These are phyloP conservation scores for Papilionanthe hybrid DNA, from an alignment of 116 monocot species.

Conservation along the genomic window DNA sequence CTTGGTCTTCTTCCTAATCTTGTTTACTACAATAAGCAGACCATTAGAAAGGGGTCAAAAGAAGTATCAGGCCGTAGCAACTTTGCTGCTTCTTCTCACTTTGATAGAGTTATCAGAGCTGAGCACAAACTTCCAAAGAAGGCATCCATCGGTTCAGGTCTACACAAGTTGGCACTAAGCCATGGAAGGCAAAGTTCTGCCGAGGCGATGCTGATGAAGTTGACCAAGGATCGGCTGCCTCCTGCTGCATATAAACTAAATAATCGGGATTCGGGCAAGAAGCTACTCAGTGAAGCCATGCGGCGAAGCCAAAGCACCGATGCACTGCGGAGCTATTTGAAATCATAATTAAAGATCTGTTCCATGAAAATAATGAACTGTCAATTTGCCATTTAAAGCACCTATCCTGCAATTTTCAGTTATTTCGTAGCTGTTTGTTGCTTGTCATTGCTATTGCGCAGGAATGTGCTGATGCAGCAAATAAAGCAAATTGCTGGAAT, in stretches of 20 bases:
- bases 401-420: no score
- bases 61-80: conserved; percentile 34
- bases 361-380: not conserved
- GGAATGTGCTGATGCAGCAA: no score
- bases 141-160: conserved; percentile 14
- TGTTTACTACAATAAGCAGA: conserved; percentile 61
- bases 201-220: conserved; percentile 12
- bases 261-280: conserved; percentile 11
- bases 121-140: conserved; percentile 29
- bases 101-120: conserved; percentile 28
- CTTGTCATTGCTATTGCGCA: not conserved
- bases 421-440: no score
- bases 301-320: conserved; percentile 46
- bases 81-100: conserved; percentile 30
- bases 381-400: not conserved
- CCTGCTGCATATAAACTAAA: conserved; percentile 12
- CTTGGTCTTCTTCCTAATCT: conserved; percentile 64
- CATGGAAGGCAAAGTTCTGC: conserved; percentile 12
- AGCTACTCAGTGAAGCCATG: conserved; percentile 20
- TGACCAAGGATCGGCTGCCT: conserved; percentile 18
- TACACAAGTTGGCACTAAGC: conserved; percentile 19
- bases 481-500: no score
- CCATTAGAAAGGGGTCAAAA: conserved; percentile 40
- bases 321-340: conserved; percentile 12
- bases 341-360: not conserved